These are phyloP conservation scores for Aspergillus chevalieri DNA, from an alignment of 2,329 filamentous ascomycete species.

Conservation along the genomic window DNA sequence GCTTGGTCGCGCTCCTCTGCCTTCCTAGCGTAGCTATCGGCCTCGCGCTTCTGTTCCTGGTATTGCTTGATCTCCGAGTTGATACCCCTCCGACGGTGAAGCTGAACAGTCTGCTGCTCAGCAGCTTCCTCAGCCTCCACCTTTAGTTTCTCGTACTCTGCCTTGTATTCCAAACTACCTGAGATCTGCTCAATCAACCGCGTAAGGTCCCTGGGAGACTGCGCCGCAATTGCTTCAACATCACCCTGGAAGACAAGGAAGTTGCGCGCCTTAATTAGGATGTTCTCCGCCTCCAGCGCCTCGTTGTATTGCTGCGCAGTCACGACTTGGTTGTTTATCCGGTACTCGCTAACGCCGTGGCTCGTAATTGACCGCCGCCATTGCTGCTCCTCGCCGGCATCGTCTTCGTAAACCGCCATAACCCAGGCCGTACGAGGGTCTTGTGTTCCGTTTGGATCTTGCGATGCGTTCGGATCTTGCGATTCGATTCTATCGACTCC, in stretches of 20 bases:
- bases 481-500: slow-evolving; percentile 56
- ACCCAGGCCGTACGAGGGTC: slow-evolving; percentile 97
- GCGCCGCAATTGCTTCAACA: slow-evolving; percentile 91
- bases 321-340: slow-evolving; percentile 88
- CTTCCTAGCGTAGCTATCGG: slow-evolving; percentile 87
- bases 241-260: slow-evolving; percentile 98
- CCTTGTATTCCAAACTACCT: slow-evolving; percentile 88
- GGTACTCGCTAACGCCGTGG: slow-evolving; percentile 84
- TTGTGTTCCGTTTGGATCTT: slow-evolving; percentile 50
- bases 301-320: slow-evolving; percentile 91
- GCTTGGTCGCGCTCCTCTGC: slow-evolving; percentile 84
- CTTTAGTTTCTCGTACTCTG: slow-evolving; percentile 88
- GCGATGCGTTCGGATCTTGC: slow-evolving; percentile 50
- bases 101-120: slow-evolving; percentile 81
- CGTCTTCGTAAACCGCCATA: slow-evolving; percentile 98
- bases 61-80: slow-evolving; percentile 98
- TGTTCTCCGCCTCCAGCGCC: slow-evolving; percentile 85
- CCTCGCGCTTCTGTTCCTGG: slow-evolving; percentile 91
- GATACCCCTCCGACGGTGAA: slow-evolving; percentile 84
- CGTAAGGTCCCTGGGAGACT: slow-evolving; percentile 89
- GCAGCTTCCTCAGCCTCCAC: slow-evolving; percentile 76
- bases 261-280: slow-evolving; percentile 94
- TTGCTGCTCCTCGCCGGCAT: slow-evolving; percentile 86
- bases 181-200: slow-evolving; percentile 95
- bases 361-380: slow-evolving; percentile 95